Evolutionary conservation across 1,284 basidiomycete species (phyloP).

Genomic region (Caloboletus firmus): DNA sequence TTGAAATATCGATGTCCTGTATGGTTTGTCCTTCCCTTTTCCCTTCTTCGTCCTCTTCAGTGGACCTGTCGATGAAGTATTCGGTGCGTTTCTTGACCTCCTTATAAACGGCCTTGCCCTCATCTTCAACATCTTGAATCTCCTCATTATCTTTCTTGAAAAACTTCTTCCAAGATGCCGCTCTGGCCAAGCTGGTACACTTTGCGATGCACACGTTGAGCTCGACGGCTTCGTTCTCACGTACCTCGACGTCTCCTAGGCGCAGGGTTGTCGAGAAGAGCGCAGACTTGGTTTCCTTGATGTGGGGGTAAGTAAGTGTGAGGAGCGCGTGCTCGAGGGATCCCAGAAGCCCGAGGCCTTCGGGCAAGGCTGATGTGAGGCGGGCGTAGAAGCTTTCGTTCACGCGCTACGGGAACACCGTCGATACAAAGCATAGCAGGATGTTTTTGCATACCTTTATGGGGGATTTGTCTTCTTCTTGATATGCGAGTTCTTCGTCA

Average conservation of each 20-base stretch:
- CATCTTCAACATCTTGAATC: slow-evolving; percentile 33
- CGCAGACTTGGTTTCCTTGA: slow-evolving; percentile 67
- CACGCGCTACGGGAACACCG: slow-evolving; percentile 45
- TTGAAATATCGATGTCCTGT: slow-evolving; percentile 20
- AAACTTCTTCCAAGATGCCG: slow-evolving; percentile 84
- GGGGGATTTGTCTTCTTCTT: slow-evolving; percentile 66
- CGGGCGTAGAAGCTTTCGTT: slow-evolving; percentile 79
- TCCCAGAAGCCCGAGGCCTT: slow-evolving; percentile 56
- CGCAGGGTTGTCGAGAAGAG: slow-evolving; percentile 64
- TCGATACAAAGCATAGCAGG: neutral
- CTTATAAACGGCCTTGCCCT: slow-evolving; percentile 44
- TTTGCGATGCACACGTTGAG: slow-evolving; percentile 81
- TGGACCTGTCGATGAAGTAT: slow-evolving; percentile 51
- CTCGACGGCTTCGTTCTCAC: slow-evolving; percentile 69
- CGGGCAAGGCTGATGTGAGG: slow-evolving; percentile 46
- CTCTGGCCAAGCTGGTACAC: slow-evolving; percentile 71
- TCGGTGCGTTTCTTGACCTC: slow-evolving; percentile 59
- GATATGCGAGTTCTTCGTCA: slow-evolving; percentile 63
- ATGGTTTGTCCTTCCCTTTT: slow-evolving; percentile 12
- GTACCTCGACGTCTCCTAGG: slow-evolving; percentile 70
- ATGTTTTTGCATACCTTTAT: slow-evolving; percentile 56
- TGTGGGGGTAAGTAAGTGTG: slow-evolving; percentile 67
- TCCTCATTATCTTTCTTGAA: slow-evolving; percentile 35
- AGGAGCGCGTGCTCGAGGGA: slow-evolving; percentile 71
- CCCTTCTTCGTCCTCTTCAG: slow-evolving; percentile 32